Base-by-base conservation (phyloP, 2,329 filamentous ascomycete genomes). In the Aureobasidium namibiae region DNA sequence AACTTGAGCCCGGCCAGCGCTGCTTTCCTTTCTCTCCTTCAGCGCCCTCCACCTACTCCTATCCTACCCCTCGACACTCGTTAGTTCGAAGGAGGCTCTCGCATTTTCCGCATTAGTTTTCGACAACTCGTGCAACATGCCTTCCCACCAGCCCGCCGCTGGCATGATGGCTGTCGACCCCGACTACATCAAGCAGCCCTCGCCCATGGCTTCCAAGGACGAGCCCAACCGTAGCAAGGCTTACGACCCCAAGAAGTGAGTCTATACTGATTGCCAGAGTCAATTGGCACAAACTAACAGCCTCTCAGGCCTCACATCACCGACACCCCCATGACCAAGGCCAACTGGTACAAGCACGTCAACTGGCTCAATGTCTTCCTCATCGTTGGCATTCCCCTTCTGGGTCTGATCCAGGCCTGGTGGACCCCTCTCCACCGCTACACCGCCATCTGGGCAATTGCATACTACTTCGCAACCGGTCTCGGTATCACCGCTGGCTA, bases 281-380 rank as follows among this genome's bases (percentile, higher is more conserved):
- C 29, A 56, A 33, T 21, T 33, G 4, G 13, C 26, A 36, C 59
- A 50, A 33, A 56, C 49, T 10, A 33, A n/a, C 5, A 31, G 29
- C 29, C 29, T 7, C 7, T 13, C 59, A 61, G 60, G 77, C 82
- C 87, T 69, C 90, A 95, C 75, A 94, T 95, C 75, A 85, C 89
- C 64, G 90, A 95, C 64, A 83, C 83, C 63, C 87, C 88, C 60
- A 86, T 95, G 67, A 95, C 89, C 61, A 81, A 80, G 74, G 78
- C 80, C 68, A 96, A 95, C 79, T 94, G 89, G 89, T 86, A 91
- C 77, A 87, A 92, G 77, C 91, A 96, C 72, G 82, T 96, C 79
- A 91, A 95, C 81, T 96, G 91, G 90, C 81, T 96, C 65, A 96
- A 95, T 74, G 86, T 89, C 63, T 82, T 80, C 63, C 82, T 96